Conservation (phyloP, 78 protist species). For the Ministeria vibrans region DNA sequence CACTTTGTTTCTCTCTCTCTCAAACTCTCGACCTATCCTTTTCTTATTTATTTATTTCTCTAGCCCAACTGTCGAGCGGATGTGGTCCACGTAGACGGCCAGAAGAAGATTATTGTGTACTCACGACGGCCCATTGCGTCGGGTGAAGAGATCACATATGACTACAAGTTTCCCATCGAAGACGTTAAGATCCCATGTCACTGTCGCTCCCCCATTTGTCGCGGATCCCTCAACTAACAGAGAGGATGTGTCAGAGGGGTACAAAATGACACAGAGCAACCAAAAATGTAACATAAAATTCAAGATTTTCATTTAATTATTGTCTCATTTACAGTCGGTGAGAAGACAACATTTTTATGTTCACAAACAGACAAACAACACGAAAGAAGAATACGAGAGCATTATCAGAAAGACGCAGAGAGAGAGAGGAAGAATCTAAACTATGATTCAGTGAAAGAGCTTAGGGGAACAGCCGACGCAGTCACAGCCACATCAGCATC, state of each 20-base stretch:
- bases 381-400: too few relatives aligned
- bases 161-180: slow-evolving; percentile 91
- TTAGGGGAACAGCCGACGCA: too few relatives aligned
- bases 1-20: not conserved
- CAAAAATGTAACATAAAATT: too few relatives aligned
- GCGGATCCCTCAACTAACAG: slow-evolving; percentile 58
- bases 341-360: not conserved
- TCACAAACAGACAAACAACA: not conserved
- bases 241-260: not conserved
- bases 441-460: too few relatives aligned
- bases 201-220: slow-evolving; percentile 75
- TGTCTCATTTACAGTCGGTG: too few relatives aligned
- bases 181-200: slow-evolving; percentile 87
- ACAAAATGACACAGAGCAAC: too few relatives aligned
- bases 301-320: too few relatives aligned
- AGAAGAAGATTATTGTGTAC: slow-evolving; percentile 75
- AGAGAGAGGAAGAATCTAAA: too few relatives aligned
- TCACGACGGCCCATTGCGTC: slow-evolving; percentile 54
- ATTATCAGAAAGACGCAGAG: too few relatives aligned
- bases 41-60: not conserved
- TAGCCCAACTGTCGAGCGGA: slow-evolving; percentile 91
- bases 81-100: slow-evolving; percentile 53
- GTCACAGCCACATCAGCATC: too few relatives aligned
- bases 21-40: not conserved
- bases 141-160: slow-evolving; percentile 94